Percentiles rank a stretch among this genome's conserved stretches.
phyloP scores from a whole-genome alignment of 495 filamentous ascomycete genomes.

The Pseudotulostoma volvatum region DNA sequence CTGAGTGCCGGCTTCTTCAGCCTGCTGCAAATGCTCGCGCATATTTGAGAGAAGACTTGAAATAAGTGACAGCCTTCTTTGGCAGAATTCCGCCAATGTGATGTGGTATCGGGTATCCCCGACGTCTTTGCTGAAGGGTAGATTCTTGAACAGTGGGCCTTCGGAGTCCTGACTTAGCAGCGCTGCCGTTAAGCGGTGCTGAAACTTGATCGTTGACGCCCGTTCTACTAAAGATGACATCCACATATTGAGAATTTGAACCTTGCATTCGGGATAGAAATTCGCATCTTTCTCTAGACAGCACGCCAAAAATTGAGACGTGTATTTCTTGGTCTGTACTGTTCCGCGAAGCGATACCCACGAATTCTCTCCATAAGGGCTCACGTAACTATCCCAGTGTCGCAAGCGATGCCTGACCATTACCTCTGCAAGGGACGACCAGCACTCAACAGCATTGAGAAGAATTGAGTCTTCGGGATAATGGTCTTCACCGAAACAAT shows the following conservation, averaged over 20 bases:
- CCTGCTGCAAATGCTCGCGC: slow-evolving; percentile 33
- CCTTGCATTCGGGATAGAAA: slow-evolving; percentile 28
- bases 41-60: slow-evolving; percentile 50
- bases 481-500: slow-evolving; percentile 49
- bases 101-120: slow-evolving; percentile 30
- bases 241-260: slow-evolving; percentile 39
- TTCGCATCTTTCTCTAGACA: slow-evolving; percentile 34
- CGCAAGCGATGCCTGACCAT: slow-evolving; percentile 26
- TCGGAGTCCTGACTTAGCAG: slow-evolving; percentile 32
- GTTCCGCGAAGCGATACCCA: slow-evolving; percentile 49
- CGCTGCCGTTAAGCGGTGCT: slow-evolving; percentile 42
- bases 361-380: slow-evolving; percentile 35
- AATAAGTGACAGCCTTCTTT: slow-evolving; percentile 42
- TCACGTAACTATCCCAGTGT: slow-evolving; percentile 44
- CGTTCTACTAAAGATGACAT: slow-evolving; percentile 47
- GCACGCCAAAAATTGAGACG: slow-evolving; percentile 41
- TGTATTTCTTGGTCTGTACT: slow-evolving; percentile 46
- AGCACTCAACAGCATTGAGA: slow-evolving; percentile 40
- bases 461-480: slow-evolving; percentile 42
- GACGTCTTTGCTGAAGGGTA: slow-evolving; percentile 39
- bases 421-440: slow-evolving; percentile 37
- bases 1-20: slow-evolving; percentile 14
- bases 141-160: slow-evolving; percentile 40
- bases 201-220: slow-evolving; percentile 48
- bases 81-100: slow-evolving; percentile 34